A percentile compares a stretch with the other conserved stretches of the same genome.
phyloP scores from a whole-genome alignment of 805 yeast species.

The Ogataea nonfermentans region DNA sequence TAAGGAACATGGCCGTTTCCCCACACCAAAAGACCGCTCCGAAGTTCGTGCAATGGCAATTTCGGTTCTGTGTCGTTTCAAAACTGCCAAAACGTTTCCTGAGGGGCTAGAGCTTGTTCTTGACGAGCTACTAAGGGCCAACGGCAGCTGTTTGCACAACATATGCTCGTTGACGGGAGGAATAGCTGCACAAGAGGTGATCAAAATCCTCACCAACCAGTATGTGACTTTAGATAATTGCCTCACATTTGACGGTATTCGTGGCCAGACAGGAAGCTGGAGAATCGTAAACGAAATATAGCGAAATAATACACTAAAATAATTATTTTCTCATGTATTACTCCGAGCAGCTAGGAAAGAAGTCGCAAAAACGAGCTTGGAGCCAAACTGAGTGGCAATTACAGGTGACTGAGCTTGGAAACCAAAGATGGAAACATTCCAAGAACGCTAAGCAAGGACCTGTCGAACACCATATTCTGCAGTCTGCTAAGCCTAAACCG shows the following conservation, averaged over 20 bases:
- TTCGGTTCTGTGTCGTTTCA: conserved; percentile 26
- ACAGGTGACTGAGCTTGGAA: conserved; percentile 65
- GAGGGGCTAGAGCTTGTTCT: conserved; percentile 41
- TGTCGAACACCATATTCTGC: conserved; percentile 5
- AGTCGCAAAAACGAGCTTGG: neutral
- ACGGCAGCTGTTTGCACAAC: conserved; percentile 52
- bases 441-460: neutral
- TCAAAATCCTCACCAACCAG: conserved; percentile 74
- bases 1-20: conserved; percentile 22
- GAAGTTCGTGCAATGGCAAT: conserved; percentile 25
- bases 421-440: conserved; percentile 74
- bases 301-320: neutral
- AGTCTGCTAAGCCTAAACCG: conserved; percentile 1
- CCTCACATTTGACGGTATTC: conserved; percentile 70
- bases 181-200: conserved; percentile 76
- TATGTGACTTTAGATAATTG: conserved; percentile 75
- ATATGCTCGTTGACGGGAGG: conserved; percentile 78
- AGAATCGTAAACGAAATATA: conserved; percentile 9
- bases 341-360: conserved; percentile 62
- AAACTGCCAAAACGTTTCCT: conserved; percentile 25
- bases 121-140: conserved; percentile 39
- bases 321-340: conserved; percentile 31
- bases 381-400: conserved; percentile 65
- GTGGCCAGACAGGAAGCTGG: conserved; percentile 43
- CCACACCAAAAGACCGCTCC: conserved; percentile 20